phyloP scores from a whole-genome alignment of 441 rosid genomes.

The Gossypium schwendimanii region DNA sequence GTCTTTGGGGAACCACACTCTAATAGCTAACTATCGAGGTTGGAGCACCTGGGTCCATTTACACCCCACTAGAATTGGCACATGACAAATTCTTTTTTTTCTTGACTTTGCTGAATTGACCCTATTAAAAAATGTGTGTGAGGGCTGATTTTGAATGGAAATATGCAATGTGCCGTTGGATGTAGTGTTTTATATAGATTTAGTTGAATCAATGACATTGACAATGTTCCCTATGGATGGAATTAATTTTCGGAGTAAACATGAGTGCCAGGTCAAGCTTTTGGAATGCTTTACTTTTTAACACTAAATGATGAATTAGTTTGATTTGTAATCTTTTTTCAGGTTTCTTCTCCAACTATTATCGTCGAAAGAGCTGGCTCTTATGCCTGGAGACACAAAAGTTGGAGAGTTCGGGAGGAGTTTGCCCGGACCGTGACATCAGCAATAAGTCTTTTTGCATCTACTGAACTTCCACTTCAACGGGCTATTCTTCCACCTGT shows the following conservation, averaged over 20 bases:
- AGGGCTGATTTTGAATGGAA: background rate
- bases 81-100: background rate
- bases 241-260: background rate
- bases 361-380: slow-evolving; percentile 98
- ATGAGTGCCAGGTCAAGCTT: background rate
- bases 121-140: background rate
- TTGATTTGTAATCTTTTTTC: slow-evolving; percentile 10
- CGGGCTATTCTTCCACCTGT: slow-evolving; percentile 95
- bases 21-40: no score
- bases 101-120: background rate
- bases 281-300: background rate
- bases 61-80: no score
- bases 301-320: background rate
- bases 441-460: slow-evolving; percentile 83
- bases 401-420: slow-evolving; percentile 95
- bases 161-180: background rate
- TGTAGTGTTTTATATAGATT: background rate
- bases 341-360: slow-evolving; percentile 98
- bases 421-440: slow-evolving; percentile 96
- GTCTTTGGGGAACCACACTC: no score
- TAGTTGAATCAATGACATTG: background rate
- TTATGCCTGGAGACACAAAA: slow-evolving; percentile 87
- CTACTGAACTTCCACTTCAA: slow-evolving; percentile 96
- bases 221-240: background rate
- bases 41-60: no score